Conservation (phyloP, 2,329 filamentous ascomycete species). For the Gaeumannomyces tritici region DNA sequence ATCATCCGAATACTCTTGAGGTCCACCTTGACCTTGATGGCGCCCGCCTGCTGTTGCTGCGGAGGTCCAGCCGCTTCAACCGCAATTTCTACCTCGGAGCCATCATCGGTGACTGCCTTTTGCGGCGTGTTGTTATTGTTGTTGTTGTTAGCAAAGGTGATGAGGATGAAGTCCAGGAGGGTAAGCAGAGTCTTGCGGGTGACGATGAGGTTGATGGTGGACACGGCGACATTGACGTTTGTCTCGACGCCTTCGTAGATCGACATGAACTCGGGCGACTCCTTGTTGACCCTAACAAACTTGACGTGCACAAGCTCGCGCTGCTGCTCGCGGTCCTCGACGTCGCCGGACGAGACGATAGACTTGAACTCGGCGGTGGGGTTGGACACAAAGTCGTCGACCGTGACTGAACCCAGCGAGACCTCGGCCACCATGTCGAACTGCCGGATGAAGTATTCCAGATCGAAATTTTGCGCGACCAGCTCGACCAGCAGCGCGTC, state of each 20-base stretch:
- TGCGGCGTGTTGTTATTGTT: slow-evolving; percentile 20
- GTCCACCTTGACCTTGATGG: slow-evolving; percentile 88
- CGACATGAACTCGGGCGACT: slow-evolving; percentile 87
- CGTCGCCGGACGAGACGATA: slow-evolving; percentile 78
- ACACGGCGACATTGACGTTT: slow-evolving; percentile 83
- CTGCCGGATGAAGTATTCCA: slow-evolving; percentile 79
- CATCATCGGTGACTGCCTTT: slow-evolving; percentile 27
- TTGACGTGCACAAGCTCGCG: slow-evolving; percentile 82
- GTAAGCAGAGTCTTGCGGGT: slow-evolving; percentile 89
- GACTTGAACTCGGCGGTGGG: slow-evolving; percentile 88
- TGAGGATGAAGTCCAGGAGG: slow-evolving; percentile 83
- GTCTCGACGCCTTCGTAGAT: slow-evolving; percentile 90
- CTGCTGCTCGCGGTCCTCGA: slow-evolving; percentile 63
- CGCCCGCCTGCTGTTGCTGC: slow-evolving; percentile 46
- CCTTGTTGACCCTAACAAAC: slow-evolving; percentile 78
- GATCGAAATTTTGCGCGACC: slow-evolving; percentile 77
- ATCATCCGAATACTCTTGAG: slow-evolving; percentile 90
- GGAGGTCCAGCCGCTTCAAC: slow-evolving; percentile 19
- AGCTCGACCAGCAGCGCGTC: slow-evolving; percentile 84
- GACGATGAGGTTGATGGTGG: slow-evolving; percentile 92
- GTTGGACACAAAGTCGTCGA: slow-evolving; percentile 93
- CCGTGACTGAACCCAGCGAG: slow-evolving; percentile 71
- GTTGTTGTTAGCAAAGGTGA: slow-evolving; percentile 66
- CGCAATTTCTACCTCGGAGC: slow-evolving; percentile 26
- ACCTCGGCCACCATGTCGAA: slow-evolving; percentile 94